Base-by-base conservation (phyloP, 2,329 filamentous ascomycete genomes). In the Exophiala sideris region DNA sequence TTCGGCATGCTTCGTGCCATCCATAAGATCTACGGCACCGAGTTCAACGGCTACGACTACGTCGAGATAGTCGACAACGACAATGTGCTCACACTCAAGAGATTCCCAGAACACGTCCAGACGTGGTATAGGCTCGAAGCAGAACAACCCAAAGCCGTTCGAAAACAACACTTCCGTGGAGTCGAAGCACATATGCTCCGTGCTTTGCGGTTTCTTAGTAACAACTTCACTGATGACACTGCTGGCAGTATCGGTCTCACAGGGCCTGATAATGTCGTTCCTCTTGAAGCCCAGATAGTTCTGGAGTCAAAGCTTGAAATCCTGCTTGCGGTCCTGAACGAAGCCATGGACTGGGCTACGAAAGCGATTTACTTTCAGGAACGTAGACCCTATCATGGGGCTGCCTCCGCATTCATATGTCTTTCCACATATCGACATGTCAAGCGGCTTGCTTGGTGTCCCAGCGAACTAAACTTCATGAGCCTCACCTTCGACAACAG, bases 171-270 rank as follows among this genome's bases (percentile, higher is more conserved):
- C 38, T 53, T 41, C 14, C 50, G 33, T 35, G 45, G 18, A 11
- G 7, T 53, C 7, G 45, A 53, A 18, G 16, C 10, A 24, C 50
- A 53, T 24, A 4, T 42, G 12, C 48, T 53, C 29, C 49, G 49
- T 14, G 49, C 49, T 5, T 34, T 47, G 12, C 42, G 42, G 32
- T 52, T 52, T 14, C 49, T 52, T 10, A 47, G 41, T 2, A 52
- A 52, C 33, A 52, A 52, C 20, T 52, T 52, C 21, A 52, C 49
- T 9, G 14, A 32, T 2, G 21, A 38, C 5, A 29, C n/a, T 3
- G n/a, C 35, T 12, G 49, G 49, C 11, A 35, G 42, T 34, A 5
- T 39, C 18, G 29, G 21, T 14, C 11, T 14, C n/a, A 12, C 41
- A 6, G 49, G 49, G 14, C 5, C 5, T 5, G 4, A 11, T 12